Evolutionary conservation across 2,329 filamentous ascomycete species (phyloP).

Genomic region (Xylaria sp.): DNA sequence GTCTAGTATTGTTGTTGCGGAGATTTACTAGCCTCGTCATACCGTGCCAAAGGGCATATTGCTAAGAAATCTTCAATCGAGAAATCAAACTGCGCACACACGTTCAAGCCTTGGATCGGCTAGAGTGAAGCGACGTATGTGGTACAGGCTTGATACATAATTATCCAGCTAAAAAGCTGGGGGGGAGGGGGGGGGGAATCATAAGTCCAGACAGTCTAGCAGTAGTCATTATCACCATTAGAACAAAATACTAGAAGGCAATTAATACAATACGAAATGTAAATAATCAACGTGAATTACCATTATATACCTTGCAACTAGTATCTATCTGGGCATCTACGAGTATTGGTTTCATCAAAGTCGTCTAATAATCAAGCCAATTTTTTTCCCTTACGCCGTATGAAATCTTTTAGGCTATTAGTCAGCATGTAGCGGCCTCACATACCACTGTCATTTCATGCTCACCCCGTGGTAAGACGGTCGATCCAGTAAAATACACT

Average conservation of each 20-base stretch:
- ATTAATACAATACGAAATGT: background rate
- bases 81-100: too few species aligned
- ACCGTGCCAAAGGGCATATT: background rate
- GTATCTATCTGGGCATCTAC: conserved; percentile 11
- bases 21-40: background rate
- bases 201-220: background rate
- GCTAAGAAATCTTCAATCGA: background rate
- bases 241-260: background rate
- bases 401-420: background rate
- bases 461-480: background rate
- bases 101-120: too few species aligned
- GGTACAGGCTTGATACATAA: too few species aligned
- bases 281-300: background rate
- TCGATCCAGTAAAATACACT: background rate
- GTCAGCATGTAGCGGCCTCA: background rate
- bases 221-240: background rate
- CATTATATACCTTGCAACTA: conserved; percentile 8
- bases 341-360: background rate
- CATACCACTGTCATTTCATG: background rate
- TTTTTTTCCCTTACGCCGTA: background rate
- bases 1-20: background rate
- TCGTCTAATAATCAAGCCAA: background rate
- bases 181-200: too few species aligned
- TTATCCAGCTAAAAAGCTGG: too few species aligned
- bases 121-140: too few species aligned